Base-by-base conservation (phyloP, 345 rosid species). In the Brassica rapa region DNA sequence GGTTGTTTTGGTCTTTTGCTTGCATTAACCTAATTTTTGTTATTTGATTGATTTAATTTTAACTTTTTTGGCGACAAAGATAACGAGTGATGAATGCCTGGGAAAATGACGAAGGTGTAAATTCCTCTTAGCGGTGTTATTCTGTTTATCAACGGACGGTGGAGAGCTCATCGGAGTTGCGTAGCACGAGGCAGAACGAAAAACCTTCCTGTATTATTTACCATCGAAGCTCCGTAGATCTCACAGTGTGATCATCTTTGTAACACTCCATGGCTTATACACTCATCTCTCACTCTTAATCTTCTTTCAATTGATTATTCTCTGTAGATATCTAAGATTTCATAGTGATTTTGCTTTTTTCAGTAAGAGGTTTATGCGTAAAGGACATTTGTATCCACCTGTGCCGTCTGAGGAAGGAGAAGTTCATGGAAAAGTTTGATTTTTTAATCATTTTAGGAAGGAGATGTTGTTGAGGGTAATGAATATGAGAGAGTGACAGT, bases 91-190 rank as follows among this genome's bases (percentile, higher is more conserved):
- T 32, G 35, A 32, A 32, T 6, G 35, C 35, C 35, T 6, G 35
- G 35, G 35, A 32, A 6, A 32, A 32, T 32, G 8, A 32, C 35
- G 35, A 32, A 32, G 35, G 35, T 32, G 35, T 32, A 32, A 32
- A 32, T 32, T 32, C 35, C 6, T 32, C 35, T 32, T 32, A 86
- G 43, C 14, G 84, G 83, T 86, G 82, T 70, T 27, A 90, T 74
- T 51, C 75, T 62, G 1, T 69, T 69, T 62, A 68, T 69, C 19
- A 83, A 8, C 27, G 84, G 19, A 37, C 84, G 84, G 84, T 72
- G 46, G 90, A 80, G 19, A 19, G 19, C 19, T 19, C 19, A 19
- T 19, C 19, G 19, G 19, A 19, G 19, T 19, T 19, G 19, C 19
- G 19, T 88, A 78, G 23, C 68, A 68, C 3, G 69, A 61, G 5